Evolutionary conservation across 1,139 yeast species (phyloP).

Genomic region (Pichia sp.): DNA sequence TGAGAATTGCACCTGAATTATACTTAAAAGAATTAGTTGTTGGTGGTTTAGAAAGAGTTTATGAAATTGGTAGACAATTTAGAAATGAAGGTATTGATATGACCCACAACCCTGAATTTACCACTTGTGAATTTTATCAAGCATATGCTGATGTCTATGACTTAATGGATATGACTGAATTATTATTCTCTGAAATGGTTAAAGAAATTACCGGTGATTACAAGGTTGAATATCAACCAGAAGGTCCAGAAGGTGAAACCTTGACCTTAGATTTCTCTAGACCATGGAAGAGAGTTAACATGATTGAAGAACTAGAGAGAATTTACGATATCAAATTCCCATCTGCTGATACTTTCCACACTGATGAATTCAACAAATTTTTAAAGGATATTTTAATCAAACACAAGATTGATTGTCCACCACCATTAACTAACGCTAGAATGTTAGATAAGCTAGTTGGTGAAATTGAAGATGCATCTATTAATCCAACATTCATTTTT

Average conservation of each 20-base stretch:
- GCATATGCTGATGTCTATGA: constrained; percentile 93
- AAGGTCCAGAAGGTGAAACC: constrained; percentile 76
- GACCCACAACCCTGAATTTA: constrained; percentile 98
- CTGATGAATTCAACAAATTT: constrained; percentile 88
- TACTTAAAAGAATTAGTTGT: constrained; percentile 95
- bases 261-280: constrained; percentile 81
- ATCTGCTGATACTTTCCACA: constrained; percentile 89
- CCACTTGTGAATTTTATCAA: constrained; percentile 95
- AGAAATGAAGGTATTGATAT: constrained; percentile 98
- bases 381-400: constrained; percentile 73
- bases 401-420: constrained; percentile 84
- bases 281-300: constrained; percentile 98
- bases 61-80: constrained; percentile 98
- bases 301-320: constrained; percentile 94
- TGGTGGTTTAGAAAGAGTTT: constrained; percentile 97
- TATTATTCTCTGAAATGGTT: constrained; percentile 94
- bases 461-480: constrained; percentile 85
- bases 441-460: constrained; percentile 98
- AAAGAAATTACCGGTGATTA: constrained; percentile 89
- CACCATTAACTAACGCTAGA: constrained; percentile 97
- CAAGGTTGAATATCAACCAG: constrained; percentile 83
- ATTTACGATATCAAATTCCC: constrained; percentile 86
- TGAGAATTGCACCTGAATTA: constrained; percentile 98
- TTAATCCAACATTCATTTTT: constrained; percentile 95
- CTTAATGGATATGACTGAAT: constrained; percentile 94